phyloP scores from a whole-genome alignment of 805 yeast genomes.

The Spathaspora arborariae region DNA sequence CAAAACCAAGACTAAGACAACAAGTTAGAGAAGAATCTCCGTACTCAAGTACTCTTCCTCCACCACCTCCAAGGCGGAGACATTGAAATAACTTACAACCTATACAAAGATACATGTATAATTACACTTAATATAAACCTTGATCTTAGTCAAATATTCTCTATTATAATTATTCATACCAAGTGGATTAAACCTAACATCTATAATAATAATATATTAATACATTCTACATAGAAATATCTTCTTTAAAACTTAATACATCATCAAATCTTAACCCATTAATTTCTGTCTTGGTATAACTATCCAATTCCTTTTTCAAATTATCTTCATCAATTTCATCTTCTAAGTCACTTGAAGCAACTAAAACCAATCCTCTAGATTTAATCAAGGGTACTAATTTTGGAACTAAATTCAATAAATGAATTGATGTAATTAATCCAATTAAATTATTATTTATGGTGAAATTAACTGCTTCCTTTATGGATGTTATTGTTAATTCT shows the following conservation, averaged over 20 bases:
- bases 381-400: conserved; percentile 71
- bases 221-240: conserved; percentile 16
- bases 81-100: too few species aligned
- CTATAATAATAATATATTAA: too few species aligned
- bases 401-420: conserved; percentile 69
- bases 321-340: conserved; percentile 21
- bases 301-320: conserved; percentile 29
- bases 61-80: conserved; percentile 34
- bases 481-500: conserved; percentile 53
- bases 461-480: conserved; percentile 78
- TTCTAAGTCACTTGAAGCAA: conserved; percentile 54
- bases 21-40: background rate
- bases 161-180: too few species aligned
- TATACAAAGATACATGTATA: too few species aligned
- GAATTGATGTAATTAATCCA: conserved; percentile 76
- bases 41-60: conserved; percentile 12
- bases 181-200: too few species aligned
- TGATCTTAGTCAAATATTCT: too few species aligned
- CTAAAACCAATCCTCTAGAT: conserved; percentile 76
- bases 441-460: conserved; percentile 79
- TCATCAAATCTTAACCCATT: conserved; percentile 68
- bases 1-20: conserved; percentile 7
- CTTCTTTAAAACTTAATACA: conserved; percentile 65
- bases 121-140: too few species aligned
- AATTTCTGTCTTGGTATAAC: conserved; percentile 42